These are phyloP conservation scores for Coemansia sp. DNA, from an alignment of 192 early-diverging fungal species.

Conservation along the genomic window DNA sequence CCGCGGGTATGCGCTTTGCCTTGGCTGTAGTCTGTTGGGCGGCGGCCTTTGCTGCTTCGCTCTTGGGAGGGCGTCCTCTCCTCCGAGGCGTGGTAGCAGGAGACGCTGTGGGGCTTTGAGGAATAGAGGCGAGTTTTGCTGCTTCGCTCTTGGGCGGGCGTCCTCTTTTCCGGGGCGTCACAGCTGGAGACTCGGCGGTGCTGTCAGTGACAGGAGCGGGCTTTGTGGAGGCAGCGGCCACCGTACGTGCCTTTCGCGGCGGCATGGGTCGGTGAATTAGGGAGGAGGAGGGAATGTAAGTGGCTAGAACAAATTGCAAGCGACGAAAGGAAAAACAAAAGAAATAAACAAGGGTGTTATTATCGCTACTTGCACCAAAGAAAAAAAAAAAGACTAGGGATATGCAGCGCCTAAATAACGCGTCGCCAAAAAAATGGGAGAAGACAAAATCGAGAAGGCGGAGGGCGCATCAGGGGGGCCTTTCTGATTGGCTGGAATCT, in stretches of 20 bases:
- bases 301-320: no score
- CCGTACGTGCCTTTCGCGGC: constrained; percentile 16
- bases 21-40: neutral
- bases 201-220: constrained; percentile 8
- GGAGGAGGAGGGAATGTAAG: no score
- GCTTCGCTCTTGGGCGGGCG: neutral
- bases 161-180: constrained; percentile 4
- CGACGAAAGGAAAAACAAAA: neutral
- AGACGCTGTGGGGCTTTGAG: no score
- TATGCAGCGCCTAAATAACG: neutral
- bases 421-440: neutral
- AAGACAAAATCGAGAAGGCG: constrained; percentile 18
- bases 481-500: constrained; percentile 21
- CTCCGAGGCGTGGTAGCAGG: neutral
- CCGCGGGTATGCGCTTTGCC: neutral
- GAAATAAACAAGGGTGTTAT: neutral
- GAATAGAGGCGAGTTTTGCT: constrained; percentile 1
- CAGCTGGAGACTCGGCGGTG: neutral
- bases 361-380: neutral
- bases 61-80: neutral
- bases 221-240: constrained; percentile 8
- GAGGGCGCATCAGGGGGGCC: neutral
- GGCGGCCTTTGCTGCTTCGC: neutral
- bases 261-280: constrained; percentile 25
- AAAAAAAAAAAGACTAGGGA: neutral